phyloP scores from a whole-genome alignment of 139 green algal genomes.

The Asterochloris erici region DNA sequence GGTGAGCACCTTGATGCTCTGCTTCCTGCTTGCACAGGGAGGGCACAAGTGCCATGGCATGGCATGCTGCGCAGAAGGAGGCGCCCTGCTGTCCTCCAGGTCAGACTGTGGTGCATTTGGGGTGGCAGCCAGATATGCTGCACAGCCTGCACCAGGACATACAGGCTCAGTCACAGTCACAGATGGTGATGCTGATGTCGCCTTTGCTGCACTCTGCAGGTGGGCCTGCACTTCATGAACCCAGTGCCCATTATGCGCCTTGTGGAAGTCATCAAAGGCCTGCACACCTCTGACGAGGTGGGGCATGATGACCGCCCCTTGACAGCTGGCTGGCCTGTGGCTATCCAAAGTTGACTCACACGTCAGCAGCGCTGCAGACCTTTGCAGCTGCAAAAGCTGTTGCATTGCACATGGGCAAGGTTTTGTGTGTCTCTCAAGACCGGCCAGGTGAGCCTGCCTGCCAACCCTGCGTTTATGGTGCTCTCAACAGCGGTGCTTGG shows the following conservation, averaged over 20 bases:
- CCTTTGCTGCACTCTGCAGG: conserved; percentile 24
- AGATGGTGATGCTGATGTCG: neutral
- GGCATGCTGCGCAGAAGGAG: neutral
- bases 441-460: conserved; percentile 24
- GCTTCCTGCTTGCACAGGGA: neutral
- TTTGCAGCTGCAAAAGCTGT: conserved; percentile 55
- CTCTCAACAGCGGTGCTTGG: too few relatives aligned
- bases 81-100: neutral
- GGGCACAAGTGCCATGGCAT: neutral
- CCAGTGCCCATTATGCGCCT: conserved; percentile 78
- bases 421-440: conserved; percentile 59
- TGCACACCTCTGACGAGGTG: conserved; percentile 59
- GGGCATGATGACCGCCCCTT: too few relatives aligned
- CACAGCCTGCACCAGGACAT: too few relatives aligned
- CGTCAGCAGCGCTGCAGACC: conserved; percentile 23
- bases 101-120: neutral
- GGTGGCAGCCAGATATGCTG: neutral
- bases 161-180: too few relatives aligned
- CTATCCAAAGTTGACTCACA: too few relatives aligned
- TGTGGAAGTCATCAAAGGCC: conserved; percentile 84
- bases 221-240: conserved; percentile 90
- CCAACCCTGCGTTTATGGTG: too few relatives aligned
- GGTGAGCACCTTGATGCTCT: conserved; percentile 20
- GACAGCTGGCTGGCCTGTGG: neutral
- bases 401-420: conserved; percentile 75